phyloP scores from a whole-genome alignment of 306 rosid species.

The Spatholobus suberectus region DNA sequence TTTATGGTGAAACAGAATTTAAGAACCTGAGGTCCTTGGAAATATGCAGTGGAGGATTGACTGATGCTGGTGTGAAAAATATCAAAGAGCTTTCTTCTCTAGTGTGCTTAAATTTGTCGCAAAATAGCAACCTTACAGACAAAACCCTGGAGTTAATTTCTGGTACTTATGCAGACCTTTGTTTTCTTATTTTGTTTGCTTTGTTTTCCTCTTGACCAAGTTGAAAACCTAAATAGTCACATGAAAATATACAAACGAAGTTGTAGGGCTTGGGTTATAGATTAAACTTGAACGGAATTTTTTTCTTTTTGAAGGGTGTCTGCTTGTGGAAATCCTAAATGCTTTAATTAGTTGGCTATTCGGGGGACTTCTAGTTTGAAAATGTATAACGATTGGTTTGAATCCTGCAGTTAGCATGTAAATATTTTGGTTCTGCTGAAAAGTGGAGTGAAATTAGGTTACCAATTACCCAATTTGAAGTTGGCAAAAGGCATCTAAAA shows the following conservation, averaged over 20 bases:
- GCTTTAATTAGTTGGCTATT: conserved; percentile 13
- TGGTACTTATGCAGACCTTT: conserved; percentile 52
- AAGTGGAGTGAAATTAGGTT: background rate
- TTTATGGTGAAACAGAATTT: conserved; percentile 61
- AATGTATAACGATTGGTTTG: background rate
- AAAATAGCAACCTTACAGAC: conserved; percentile 86
- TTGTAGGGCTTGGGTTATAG: background rate
- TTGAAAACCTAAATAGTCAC: conserved; percentile 9
- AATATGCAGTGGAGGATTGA: conserved; percentile 93
- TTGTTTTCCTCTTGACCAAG: conserved; percentile 6
- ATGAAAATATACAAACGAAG: background rate
- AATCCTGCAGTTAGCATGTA: background rate
- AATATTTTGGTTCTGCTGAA: conserved; percentile 18
- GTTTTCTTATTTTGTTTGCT: conserved; percentile 29
- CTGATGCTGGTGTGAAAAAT: conserved; percentile 90
- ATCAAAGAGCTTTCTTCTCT: conserved; percentile 85
- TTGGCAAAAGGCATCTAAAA: background rate
- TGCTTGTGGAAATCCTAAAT: conserved; percentile 19
- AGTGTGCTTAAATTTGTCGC: conserved; percentile 83
- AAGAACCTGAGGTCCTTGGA: conserved; percentile 90
- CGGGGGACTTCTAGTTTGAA: background rate
- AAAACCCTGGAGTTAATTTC: conserved; percentile 83
- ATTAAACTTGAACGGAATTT: background rate
- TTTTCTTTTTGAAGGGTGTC: background rate
- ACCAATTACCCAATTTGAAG: background rate